Percentiles rank a stretch among this genome's conserved stretches.
Evolutionary conservation across 176 grass and related monocot genomes (phyloP).

Genomic region (Musa schizocarpa): DNA sequence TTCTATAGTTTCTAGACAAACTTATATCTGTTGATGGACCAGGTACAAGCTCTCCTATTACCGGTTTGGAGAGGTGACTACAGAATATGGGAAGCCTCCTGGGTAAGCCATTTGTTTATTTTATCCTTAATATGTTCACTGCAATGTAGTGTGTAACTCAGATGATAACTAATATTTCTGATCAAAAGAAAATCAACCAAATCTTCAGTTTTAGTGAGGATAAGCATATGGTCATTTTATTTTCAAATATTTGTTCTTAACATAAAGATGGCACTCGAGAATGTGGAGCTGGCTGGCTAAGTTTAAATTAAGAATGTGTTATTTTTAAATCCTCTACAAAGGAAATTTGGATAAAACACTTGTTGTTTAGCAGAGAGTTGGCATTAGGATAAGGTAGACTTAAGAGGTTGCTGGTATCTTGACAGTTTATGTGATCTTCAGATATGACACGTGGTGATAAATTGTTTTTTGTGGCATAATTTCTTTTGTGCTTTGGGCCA

Average conservation of each 20-base stretch:
- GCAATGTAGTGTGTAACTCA: no score
- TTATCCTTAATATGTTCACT: background rate
- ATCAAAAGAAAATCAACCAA: background rate
- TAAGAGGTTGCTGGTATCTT: no score
- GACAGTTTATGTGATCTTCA: no score
- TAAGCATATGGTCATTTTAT: background rate
- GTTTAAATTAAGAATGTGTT: no score
- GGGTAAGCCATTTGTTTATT: slow-evolving; percentile 47
- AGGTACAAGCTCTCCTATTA: slow-evolving; percentile 99
- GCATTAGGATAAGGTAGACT: no score
- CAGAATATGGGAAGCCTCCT: slow-evolving; percentile 85
- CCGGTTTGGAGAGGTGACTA: slow-evolving; percentile 88
- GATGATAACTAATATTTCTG: background rate
- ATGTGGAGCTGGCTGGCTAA: background rate
- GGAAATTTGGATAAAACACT: no score
- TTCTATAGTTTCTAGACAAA: background rate
- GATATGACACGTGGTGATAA: no score
- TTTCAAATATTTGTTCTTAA: background rate
- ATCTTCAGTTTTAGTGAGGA: background rate
- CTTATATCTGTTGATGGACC: slow-evolving; percentile 6
- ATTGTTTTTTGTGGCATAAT: no score
- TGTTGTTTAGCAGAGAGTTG: no score
- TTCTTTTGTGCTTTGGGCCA: no score
- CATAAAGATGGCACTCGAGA: background rate
- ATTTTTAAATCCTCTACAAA: no score